Conservation (phyloP, 2,329 filamentous ascomycete species). For the Diplodia corticola region DNA sequence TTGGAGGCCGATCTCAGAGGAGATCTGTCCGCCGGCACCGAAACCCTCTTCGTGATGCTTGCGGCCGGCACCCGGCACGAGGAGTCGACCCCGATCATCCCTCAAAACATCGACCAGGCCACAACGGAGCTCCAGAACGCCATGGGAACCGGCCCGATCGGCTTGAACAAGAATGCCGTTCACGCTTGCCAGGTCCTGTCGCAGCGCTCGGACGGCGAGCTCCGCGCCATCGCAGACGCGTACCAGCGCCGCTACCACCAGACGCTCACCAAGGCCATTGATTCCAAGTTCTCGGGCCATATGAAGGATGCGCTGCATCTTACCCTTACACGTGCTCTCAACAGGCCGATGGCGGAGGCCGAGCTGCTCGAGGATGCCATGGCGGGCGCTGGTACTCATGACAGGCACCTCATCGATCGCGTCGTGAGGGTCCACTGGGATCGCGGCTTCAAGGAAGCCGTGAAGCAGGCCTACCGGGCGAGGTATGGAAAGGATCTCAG, state of each 20-base stretch:
- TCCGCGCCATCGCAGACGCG: conserved; percentile 74
- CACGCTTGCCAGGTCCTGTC: conserved; percentile 77
- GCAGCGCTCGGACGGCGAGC: conserved; percentile 74
- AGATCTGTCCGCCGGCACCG: conserved; percentile 84
- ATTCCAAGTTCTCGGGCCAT: conserved; percentile 84
- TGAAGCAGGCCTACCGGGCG: conserved; percentile 75
- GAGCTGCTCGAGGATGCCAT: conserved; percentile 81
- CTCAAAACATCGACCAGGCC: conserved; percentile 72
- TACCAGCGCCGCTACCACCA: conserved; percentile 75
- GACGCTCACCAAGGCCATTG: conserved; percentile 71
- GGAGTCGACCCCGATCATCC: conserved; percentile 72
- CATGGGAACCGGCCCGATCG: conserved; percentile 52
- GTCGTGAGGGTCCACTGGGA: conserved; percentile 86
- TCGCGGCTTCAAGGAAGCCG: conserved; percentile 68
- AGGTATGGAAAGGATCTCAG: conserved; percentile 68
- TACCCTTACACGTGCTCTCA: conserved; percentile 73
- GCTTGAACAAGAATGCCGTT: conserved; percentile 69
- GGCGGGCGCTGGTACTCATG: conserved; percentile 84
- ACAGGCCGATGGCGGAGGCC: conserved; percentile 84
- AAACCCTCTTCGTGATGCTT: conserved; percentile 81
- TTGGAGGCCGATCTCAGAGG: conserved; percentile 72
- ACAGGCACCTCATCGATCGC: conserved; percentile 74
- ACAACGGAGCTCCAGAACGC: conserved; percentile 75
- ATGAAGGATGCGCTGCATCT: conserved; percentile 83
- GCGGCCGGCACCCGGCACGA: conserved; percentile 73